Evolutionary conservation across 352 stramenopile species (phyloP).

Genomic region (Plasmopara viticola): DNA sequence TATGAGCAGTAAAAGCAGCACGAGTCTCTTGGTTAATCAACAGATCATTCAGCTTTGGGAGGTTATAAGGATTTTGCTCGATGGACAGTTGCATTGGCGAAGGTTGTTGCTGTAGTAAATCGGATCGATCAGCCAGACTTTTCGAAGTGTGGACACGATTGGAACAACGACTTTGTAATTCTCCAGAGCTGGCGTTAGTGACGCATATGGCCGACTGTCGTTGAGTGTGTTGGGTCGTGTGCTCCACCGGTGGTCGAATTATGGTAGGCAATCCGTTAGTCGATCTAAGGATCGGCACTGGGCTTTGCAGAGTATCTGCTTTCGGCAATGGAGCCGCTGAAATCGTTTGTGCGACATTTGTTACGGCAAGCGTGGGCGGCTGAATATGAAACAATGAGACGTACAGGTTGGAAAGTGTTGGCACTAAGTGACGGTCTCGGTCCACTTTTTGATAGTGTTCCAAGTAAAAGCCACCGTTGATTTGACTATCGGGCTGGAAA

Average conservation of each 20-base stretch:
- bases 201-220: background rate
- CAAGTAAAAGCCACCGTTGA: conserved; percentile 32
- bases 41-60: conserved; percentile 29
- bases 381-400: conserved; percentile 14
- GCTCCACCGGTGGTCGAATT: conserved; percentile 4
- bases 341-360: conserved; percentile 1
- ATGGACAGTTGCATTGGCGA: conserved; percentile 9
- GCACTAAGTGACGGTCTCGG: background rate
- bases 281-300: background rate
- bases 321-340: background rate
- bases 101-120: conserved; percentile 3
- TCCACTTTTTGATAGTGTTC: conserved; percentile 46
- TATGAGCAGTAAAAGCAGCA: conserved; percentile 20
- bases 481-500: conserved; percentile 7
- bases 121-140: background rate
- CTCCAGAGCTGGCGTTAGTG: background rate
- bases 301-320: background rate
- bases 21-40: conserved; percentile 52
- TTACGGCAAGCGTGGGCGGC: background rate
- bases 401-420: conserved; percentile 5
- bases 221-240: background rate
- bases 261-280: background rate
- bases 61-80: conserved; percentile 7
- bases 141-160: conserved; percentile 1
- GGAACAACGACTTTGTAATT: conserved; percentile 1